These are phyloP conservation scores for Oryza nivara DNA, from an alignment of 176 grass and related monocot species.

Conservation along the genomic window DNA sequence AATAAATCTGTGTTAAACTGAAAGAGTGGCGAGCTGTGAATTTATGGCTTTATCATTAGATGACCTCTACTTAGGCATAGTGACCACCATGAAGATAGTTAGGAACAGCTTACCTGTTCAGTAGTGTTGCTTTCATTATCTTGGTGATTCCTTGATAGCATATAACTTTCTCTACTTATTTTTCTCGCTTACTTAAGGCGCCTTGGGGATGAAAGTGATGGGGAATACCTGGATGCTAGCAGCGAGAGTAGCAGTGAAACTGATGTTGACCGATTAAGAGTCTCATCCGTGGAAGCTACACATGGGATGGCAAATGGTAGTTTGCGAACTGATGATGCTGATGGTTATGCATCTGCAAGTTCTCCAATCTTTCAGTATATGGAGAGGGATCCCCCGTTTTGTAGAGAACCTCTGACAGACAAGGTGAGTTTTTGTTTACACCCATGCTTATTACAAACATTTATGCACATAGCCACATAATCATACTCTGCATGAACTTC, in stretches of 20 bases:
- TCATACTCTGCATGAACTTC: conserved; percentile 42
- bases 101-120: conserved; percentile 1
- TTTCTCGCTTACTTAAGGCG: conserved; percentile 77
- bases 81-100: neutral
- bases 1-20: conserved; percentile 2
- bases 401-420: conserved; percentile 90
- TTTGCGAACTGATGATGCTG: conserved; percentile 48
- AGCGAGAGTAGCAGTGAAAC: conserved; percentile 71
- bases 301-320: conserved; percentile 54
- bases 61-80: conserved; percentile 6
- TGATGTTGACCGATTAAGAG: conserved; percentile 58
- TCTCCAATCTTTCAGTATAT: conserved; percentile 76
- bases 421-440: conserved; percentile 55
- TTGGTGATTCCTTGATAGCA: conserved; percentile 20
- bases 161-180: conserved; percentile 55
- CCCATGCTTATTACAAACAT: conserved; percentile 18
- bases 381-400: conserved; percentile 79
- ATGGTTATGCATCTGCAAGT: conserved; percentile 44
- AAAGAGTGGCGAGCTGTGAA: neutral
- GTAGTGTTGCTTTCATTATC: conserved; percentile 40
- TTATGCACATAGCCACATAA: conserved; percentile 35
- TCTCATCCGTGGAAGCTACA: conserved; percentile 50
- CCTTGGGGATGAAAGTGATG: conserved; percentile 81
- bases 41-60: neutral
- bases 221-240: conserved; percentile 67